Evolutionary conservation across 1,139 yeast genomes (phyloP).

Genomic region (Suhomyces panamericanus): DNA sequence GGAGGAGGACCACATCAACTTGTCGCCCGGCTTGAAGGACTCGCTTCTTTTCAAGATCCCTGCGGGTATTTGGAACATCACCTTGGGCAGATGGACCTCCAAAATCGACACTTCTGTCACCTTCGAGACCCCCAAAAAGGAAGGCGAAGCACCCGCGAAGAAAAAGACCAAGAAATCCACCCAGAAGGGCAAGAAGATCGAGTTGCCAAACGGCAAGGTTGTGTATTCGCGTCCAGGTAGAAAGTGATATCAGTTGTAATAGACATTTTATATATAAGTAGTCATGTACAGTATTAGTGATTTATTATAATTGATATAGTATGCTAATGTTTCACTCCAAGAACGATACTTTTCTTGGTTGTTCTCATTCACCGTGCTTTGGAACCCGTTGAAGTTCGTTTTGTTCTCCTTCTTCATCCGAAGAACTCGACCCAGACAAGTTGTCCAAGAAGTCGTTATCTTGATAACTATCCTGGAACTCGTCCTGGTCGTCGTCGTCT

Average conservation of each 20-base stretch:
- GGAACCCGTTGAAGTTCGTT: constrained; percentile 38
- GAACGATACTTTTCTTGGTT: not conserved
- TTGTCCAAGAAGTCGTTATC: constrained; percentile 36
- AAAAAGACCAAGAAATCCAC: constrained; percentile 33
- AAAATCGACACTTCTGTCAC: constrained; percentile 29
- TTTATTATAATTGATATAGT: constrained; percentile 1
- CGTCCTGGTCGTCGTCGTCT: constrained; percentile 27
- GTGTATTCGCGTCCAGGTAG: constrained; percentile 44
- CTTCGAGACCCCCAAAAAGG: constrained; percentile 16
- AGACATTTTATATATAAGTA: not conserved
- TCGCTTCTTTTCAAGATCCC: constrained; percentile 54
- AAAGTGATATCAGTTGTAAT: constrained; percentile 9
- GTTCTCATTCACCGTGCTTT: constrained; percentile 32
- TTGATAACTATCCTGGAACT: constrained; percentile 19
- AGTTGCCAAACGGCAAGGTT: constrained; percentile 62
- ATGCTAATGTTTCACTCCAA: not conserved
- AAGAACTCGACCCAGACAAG: constrained; percentile 41
- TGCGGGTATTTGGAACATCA: constrained; percentile 42
- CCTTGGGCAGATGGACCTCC: constrained; percentile 40
- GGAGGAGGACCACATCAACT: constrained; percentile 42
- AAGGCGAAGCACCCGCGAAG: constrained; percentile 14
- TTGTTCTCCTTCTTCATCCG: constrained; percentile 30
- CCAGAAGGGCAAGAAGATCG: constrained; percentile 47
- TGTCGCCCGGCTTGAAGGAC: constrained; percentile 51
- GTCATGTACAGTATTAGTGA: not conserved